Base-by-base conservation (phyloP, 352 stramenopile genomes). In the Phytophthora kernoviae region DNA sequence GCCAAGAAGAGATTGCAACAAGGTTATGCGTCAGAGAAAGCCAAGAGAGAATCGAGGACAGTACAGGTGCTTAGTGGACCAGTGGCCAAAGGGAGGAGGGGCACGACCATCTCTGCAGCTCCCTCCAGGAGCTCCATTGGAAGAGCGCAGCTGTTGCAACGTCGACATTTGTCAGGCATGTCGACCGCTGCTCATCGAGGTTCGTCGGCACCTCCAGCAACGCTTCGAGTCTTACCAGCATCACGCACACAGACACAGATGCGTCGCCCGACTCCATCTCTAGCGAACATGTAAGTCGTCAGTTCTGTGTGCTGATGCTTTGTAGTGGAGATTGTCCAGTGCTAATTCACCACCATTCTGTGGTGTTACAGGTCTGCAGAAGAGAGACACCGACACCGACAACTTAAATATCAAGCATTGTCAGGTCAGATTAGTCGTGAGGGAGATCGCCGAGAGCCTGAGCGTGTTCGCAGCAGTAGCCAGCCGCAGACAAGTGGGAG, bases 1-100 rank as follows among this genome's bases (percentile, higher is more conserved):
- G 84, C 85, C 8, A 70, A 85, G 36, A 88, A 90, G 60, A 77
- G 76, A 2, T 52, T 96, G n/a, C 80, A 93, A 58, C 68, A 90
- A 44, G 75, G 79, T 7, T 96, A 96, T 43, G 87, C 84, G 11
- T 76, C 50, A 18, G 80, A 94, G 47, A 80, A 77, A 42, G 81
- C 81, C 41, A 88, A 91, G 55, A 74, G 71, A 48, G 82, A 91
- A 48, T 84, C 83, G 11, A 74, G 87, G 32, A 91, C 81, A 0
- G 77, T 93, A 6, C 83, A 93, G 41, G 82, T 94, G 44, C 73
- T 96, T 9, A 81, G 59, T 40, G 59, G 75, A 7, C 87, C 84
- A 4, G 69, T 90, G 33, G 45, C 63, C 0, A 90, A 90, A 44
- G 70, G 66, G 18, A 70, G 74, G 27, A 65, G 79, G 61, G 72